These are phyloP conservation scores for Macadamia tetraphylla DNA, from an alignment of 164 flowering plant genomes.

Conservation along the genomic window DNA sequence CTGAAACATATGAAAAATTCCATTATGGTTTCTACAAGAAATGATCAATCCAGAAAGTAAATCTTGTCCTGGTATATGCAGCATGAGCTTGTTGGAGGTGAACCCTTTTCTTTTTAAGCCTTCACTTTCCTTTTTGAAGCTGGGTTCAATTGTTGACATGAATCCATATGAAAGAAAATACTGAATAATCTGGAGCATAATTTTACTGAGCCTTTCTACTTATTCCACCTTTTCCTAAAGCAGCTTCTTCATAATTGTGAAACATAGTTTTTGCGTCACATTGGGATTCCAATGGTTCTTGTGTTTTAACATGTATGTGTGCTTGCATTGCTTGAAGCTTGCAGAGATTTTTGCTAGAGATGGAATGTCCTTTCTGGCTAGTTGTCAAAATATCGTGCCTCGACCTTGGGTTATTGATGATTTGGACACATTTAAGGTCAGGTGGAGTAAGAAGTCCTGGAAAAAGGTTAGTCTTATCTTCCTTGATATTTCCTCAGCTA, in stretches of 20 bases:
- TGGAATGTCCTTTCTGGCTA: slow-evolving; percentile 96
- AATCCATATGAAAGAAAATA: too few relatives aligned
- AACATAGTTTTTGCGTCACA: not conserved
- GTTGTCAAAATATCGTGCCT: slow-evolving; percentile 81
- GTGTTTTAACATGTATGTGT: not conserved
- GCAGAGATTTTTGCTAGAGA: slow-evolving; percentile 96
- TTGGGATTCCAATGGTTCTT: not conserved
- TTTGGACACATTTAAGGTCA: slow-evolving; percentile 60
- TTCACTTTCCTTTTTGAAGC: not conserved
- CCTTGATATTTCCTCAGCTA: not conserved
- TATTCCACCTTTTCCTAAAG: not conserved
- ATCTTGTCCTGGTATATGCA: too few relatives aligned
- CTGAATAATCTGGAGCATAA: too few relatives aligned
- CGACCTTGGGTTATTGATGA: slow-evolving; percentile 99
- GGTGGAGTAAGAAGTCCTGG: slow-evolving; percentile 83
- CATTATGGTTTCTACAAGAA: too few relatives aligned
- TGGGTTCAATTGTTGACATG: not conserved
- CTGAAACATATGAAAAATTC: not conserved
- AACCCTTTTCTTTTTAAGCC: not conserved
- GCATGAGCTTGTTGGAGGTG: too few relatives aligned
- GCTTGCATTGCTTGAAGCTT: slow-evolving; percentile 57
- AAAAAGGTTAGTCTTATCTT: slow-evolving; percentile 54
- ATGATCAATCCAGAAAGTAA: not conserved
- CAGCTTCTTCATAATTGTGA: not conserved
- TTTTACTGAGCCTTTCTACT: not conserved